Conservation (phyloP, 2,329 filamentous ascomycete genomes). For the Colletotrichum tropicale region DNA sequence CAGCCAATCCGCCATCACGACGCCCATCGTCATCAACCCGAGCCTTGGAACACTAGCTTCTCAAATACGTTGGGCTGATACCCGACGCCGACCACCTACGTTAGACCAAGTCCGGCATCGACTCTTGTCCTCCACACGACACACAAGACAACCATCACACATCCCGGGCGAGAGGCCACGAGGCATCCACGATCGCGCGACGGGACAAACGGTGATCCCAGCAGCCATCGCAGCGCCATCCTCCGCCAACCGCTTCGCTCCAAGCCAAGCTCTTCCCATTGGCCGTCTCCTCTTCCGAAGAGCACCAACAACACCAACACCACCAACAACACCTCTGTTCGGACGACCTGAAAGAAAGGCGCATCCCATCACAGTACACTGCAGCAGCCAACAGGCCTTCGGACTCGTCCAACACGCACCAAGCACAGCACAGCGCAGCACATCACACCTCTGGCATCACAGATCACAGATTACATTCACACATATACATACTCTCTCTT, state of each 20-base stretch:
- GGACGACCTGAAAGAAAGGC: not conserved
- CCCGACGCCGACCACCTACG: not conserved
- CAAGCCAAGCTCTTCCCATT: not conserved
- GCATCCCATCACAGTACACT: slow-evolving; percentile 1
- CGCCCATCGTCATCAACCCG: not conserved
- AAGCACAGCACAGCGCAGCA: not conserved
- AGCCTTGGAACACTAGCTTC: not conserved
- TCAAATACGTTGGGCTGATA: not conserved
- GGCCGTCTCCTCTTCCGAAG: not conserved
- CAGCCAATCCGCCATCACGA: slow-evolving; percentile 5
- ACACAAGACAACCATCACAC: not conserved
- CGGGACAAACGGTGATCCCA: slow-evolving; percentile 15
- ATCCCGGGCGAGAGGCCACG: slow-evolving; percentile 18
- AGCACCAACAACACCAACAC: not conserved
- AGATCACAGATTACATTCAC: not conserved
- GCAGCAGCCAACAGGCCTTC: not conserved
- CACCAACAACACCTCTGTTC: not conserved
- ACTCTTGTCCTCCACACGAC: not conserved
- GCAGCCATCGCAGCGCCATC: not conserved
- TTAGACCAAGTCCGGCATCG: not conserved
- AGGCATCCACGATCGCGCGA: slow-evolving; percentile 16
- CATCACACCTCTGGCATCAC: not conserved
- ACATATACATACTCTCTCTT: not conserved
- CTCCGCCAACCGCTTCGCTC: slow-evolving; percentile 1
- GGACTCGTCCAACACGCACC: not conserved